Evolutionary conservation across 371 early-diverging fungal species (phyloP).

Genomic region (Apophysomyces variabilis): DNA sequence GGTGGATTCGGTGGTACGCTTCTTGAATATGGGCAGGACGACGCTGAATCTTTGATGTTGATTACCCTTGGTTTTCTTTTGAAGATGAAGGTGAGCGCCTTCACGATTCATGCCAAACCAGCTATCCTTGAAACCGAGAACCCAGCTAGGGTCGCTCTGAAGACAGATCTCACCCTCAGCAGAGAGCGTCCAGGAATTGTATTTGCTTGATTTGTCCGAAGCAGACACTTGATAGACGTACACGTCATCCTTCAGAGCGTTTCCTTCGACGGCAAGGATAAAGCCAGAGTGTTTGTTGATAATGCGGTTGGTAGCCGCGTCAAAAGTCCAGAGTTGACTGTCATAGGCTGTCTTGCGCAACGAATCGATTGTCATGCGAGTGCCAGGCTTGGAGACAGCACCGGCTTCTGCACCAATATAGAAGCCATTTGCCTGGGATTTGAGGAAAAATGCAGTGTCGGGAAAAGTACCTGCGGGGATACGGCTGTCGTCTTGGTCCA

Average conservation of each 20-base stretch:
- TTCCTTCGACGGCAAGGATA: constrained; percentile 49
- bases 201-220: constrained; percentile 16
- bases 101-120: constrained; percentile 47
- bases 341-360: constrained; percentile 45
- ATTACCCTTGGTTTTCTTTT: constrained; percentile 31
- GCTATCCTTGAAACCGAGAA: constrained; percentile 57
- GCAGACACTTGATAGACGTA: constrained; percentile 43
- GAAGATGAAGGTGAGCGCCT: constrained; percentile 49
- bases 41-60: constrained; percentile 43
- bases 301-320: constrained; percentile 39
- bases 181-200: constrained; percentile 41
- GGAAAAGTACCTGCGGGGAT: constrained; percentile 47
- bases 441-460: constrained; percentile 45
- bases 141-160: constrained; percentile 41
- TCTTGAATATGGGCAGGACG: constrained; percentile 50
- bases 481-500: constrained; percentile 35
- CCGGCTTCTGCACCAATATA: constrained; percentile 38
- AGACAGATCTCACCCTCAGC: constrained; percentile 43
- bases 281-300: constrained; percentile 57
- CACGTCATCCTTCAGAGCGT: constrained; percentile 44
- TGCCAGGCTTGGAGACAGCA: constrained; percentile 28
- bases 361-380: constrained; percentile 34
- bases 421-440: constrained; percentile 38
- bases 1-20: constrained; percentile 20
- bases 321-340: constrained; percentile 60